Base-by-base conservation (phyloP, 2,329 filamentous ascomycete genomes). In the Clarireedia homoeocarpa region DNA sequence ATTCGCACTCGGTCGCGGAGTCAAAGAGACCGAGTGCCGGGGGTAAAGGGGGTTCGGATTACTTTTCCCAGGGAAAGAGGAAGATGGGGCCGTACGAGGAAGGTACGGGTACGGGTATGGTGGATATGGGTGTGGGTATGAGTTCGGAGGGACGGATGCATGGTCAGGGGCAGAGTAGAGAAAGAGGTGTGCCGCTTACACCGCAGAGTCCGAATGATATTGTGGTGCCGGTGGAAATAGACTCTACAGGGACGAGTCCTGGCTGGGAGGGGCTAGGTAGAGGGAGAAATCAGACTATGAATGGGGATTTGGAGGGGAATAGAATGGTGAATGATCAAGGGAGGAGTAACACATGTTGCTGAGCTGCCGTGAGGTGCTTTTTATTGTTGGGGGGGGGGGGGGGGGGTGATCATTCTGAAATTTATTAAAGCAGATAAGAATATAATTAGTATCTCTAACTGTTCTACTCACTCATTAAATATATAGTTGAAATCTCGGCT, bases 201-300 rank as follows among this genome's bases (percentile, higher is more conserved):
- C 77, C 80, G 6, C 69, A 78, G 12, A 70, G 69, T 14, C 78
- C 79, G 4, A 72, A 71, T 9, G 77, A 81, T 61, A 79, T 81
- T 42, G 67, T 72, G 0, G 71, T 70, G 20, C 74, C 80, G 4
- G 78, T 83, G 3, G 81, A 84, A 71, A 78, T 84, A 12, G 78
- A 75, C 58, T 74, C 75, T 9, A 36, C 15, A 7, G 39, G 7
- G 15, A 42, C 39, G 39, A 42, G 15, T 20, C 39, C 39, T 3
- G 15, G 39, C 2, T 42, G 39, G 39, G 39, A 34, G 30, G 30
- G 30, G 9, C 10, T 34, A 5, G 39, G 39, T 42, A 15, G 15
- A 14, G 15, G 15, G 17, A 20, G 39, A 42, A 15, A 34, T 34
- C 30, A 9, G 10, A 9, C 4, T 34, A 12, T 12, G 10, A 34